Base-by-base conservation (phyloP, 2,329 filamentous ascomycete genomes). In the Hyphodiscus sp. region DNA sequence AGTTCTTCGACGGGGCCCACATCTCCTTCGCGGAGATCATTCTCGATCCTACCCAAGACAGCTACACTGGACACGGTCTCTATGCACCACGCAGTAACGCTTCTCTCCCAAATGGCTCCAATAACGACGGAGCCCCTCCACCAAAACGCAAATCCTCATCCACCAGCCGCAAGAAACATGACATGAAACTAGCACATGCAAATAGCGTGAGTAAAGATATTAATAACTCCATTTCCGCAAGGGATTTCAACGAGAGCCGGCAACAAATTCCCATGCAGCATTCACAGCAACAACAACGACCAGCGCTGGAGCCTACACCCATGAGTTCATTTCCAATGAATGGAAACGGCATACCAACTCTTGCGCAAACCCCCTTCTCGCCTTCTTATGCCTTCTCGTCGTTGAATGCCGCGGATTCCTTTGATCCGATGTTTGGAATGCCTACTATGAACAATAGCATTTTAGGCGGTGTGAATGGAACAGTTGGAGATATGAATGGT, bases 1-100 rank as follows among this genome's bases (percentile, higher is more conserved):
- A 78, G 0, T 73, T 73, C 5, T 88, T 94, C 51, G 88, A 94
- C 62, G 82, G 86, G 1, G 83, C 87, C 1, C 87, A 91, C 64
- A 75, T 92, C 41, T 85, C 80, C 16, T 80, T 94, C 51, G 72
- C 80, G 1, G 87, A 92, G 61, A 78, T 86, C 1, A 69, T 78
- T 2, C 71, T 84, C 15, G 85, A 89, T 57, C 78, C 79, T 44
- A 71, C 77, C 2, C 74, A 79, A 15, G 82, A 87, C 61, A 73
- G 76, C 50, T 82, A 78, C 51, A 69, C 72, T 0, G 73, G 72
- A 0, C 73, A 77, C 49, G 77, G 76, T 50, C 61, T 79, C 0
- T 78, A 79, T 51, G 71, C 73, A 1, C 70, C 72, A 11, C 45
- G 20, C 45, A 47, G 20, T 20, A 26, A 18, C 10, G 26, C 26